Evolutionary conservation across 2,329 filamentous ascomycete species (phyloP).

Genomic region (Alternaria atra): DNA sequence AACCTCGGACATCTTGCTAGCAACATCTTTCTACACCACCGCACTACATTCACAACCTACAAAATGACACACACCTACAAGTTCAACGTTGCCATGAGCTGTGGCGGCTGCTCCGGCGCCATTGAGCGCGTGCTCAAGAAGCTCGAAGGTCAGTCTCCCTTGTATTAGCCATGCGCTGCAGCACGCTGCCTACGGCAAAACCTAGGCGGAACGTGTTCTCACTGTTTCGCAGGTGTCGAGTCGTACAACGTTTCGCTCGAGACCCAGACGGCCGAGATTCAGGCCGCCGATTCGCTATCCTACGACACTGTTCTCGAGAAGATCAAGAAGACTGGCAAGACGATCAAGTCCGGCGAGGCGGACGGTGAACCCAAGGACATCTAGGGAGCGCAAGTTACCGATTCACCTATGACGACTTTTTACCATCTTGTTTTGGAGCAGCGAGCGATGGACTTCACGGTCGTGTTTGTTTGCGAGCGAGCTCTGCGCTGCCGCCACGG

Average conservation of each 20-base stretch:
- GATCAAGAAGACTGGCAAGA: constrained; percentile 96
- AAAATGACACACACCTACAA: constrained; percentile 87
- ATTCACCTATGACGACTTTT: constrained; percentile 3
- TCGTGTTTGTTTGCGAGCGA: constrained; percentile 12
- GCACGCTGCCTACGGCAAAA: background rate
- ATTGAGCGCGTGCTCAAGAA: constrained; percentile 92
- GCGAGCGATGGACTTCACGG: constrained; percentile 29
- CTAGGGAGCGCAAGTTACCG: constrained; percentile 18
- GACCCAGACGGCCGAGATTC: constrained; percentile 80
- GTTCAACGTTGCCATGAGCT: constrained; percentile 94
- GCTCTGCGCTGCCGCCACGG: constrained; percentile 13
- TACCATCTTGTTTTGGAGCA: constrained; percentile 27
- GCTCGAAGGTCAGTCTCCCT: constrained; percentile 74
- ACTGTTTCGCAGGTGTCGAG: constrained; percentile 73
- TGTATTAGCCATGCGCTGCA: constrained; percentile 5
- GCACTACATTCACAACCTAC: constrained; percentile 18
- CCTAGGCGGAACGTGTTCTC: constrained; percentile 11
- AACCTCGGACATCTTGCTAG: background rate
- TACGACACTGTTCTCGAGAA: constrained; percentile 86
- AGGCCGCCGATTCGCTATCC: constrained; percentile 72
- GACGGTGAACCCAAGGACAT: constrained; percentile 63
- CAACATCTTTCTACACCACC: constrained; percentile 8
- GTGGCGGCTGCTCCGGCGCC: constrained; percentile 94
- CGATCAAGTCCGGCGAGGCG: constrained; percentile 78
- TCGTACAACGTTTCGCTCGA: constrained; percentile 88